phyloP scores from a whole-genome alignment of 2,329 filamentous ascomycete species.

The Aspergillus fischeri region DNA sequence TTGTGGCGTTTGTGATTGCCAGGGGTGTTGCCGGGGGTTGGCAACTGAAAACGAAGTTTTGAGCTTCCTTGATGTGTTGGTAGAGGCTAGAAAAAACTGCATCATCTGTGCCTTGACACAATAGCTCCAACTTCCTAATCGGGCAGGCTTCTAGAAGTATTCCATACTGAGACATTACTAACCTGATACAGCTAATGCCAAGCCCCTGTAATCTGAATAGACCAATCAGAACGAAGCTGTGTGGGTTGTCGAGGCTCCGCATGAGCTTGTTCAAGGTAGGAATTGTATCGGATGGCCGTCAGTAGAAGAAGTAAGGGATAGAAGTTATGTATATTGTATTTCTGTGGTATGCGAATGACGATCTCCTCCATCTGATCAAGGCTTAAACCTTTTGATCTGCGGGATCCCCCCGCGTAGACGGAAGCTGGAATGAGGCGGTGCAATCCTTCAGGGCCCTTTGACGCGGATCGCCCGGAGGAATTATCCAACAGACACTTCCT shows the following conservation, averaged over 20 bases:
- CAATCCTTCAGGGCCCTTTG: too few species aligned
- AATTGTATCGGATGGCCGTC: neutral
- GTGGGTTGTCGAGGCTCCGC: too few species aligned
- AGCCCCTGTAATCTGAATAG: fast-evolving
- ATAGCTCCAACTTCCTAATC: neutral
- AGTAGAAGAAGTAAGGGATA: neutral
- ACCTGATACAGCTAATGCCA: neutral
- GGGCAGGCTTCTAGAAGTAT: neutral
- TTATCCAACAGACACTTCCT: neutral
- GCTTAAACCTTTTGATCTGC: neutral
- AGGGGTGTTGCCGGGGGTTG: constrained; percentile 20
- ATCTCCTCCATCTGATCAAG: neutral
- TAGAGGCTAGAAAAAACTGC: too few species aligned
- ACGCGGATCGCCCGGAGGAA: neutral
- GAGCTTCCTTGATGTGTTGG: too few species aligned
- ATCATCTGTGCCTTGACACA: too few species aligned
- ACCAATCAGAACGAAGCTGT: neutral
- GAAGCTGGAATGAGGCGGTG: neutral
- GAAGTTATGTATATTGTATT: too few species aligned
- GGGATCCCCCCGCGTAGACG: too few species aligned
- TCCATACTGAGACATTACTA: neutral
- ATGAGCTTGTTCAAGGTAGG: neutral
- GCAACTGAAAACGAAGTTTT: constrained; percentile 15
- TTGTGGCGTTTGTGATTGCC: constrained; percentile 20
- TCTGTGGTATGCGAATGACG: neutral